These are phyloP conservation scores for Stipa capillata DNA, from an alignment of 176 grass and related monocot species.

Conservation along the genomic window DNA sequence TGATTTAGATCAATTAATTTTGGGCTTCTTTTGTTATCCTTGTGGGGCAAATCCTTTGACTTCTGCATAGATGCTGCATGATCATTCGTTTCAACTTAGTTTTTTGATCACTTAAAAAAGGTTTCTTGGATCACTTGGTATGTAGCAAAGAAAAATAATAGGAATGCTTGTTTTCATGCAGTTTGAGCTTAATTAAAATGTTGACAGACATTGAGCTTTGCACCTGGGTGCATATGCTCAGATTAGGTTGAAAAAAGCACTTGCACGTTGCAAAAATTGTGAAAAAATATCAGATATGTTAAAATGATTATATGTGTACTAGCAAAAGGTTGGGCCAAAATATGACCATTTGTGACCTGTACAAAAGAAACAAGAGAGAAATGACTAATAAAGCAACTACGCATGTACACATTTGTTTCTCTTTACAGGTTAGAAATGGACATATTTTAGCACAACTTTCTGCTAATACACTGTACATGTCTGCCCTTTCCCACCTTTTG, in stretches of 20 bases:
- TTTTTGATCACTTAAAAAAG: neutral
- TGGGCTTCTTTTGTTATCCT: neutral
- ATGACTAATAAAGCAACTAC: neutral
- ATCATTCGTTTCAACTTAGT: neutral
- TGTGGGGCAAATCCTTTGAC: too few species aligned
- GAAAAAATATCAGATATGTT: too few species aligned
- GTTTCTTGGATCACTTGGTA: neutral
- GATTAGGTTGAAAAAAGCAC: neutral
- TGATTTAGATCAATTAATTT: neutral
- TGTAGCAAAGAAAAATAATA: neutral
- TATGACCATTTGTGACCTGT: neutral
- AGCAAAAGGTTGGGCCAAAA: neutral
- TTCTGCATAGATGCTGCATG: neutral
- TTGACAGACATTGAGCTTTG: neutral
- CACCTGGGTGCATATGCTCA: neutral
- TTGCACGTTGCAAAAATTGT: neutral
- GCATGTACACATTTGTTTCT: neutral
- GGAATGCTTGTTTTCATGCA: neutral
- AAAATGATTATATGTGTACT: too few species aligned
- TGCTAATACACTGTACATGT: neutral
- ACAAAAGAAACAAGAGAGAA: neutral
- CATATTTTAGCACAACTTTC: neutral
- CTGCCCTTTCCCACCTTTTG: neutral
- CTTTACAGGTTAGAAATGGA: neutral
- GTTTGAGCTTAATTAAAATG: neutral